Evolutionary conservation across 2,329 filamentous ascomycete species (phyloP).

Genomic region (Cryoendolithus antarcticus): DNA sequence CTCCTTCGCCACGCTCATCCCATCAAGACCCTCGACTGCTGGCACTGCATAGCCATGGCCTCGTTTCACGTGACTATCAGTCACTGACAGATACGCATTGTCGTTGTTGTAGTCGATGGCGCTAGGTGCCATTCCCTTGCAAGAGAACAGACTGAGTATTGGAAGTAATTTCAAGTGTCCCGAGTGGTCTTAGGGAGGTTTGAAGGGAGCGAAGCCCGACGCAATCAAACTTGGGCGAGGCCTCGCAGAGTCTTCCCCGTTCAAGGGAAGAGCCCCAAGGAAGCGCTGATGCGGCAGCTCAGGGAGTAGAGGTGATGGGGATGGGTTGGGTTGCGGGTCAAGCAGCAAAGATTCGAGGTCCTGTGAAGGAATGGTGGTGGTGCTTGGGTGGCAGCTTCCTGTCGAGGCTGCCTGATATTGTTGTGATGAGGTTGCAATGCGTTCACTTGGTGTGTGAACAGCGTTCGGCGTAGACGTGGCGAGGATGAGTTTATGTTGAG

Average conservation of each 20-base stretch:
- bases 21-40: conserved; percentile 32
- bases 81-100: conserved; percentile 27
- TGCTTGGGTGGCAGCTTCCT: conserved; percentile 27
- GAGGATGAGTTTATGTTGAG: no score
- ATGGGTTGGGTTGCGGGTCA: conserved; percentile 28
- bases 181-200: conserved; percentile 72
- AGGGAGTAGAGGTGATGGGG: conserved; percentile 48
- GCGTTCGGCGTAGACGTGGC: no score
- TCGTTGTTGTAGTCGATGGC: conserved; percentile 38
- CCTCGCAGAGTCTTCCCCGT: conserved; percentile 99
- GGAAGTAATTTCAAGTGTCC: conserved; percentile 10
- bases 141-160: conserved; percentile 6
- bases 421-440: conserved; percentile 1
- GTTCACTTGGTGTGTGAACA: no score
- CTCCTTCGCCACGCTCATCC: conserved; percentile 51
- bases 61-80: conserved; percentile 13
- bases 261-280: conserved; percentile 97
- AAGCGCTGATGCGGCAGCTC: conserved; percentile 99
- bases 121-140: conserved; percentile 60
- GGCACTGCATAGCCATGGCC: conserved; percentile 3
- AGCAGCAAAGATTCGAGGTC: conserved; percentile 32
- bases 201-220: conserved; percentile 83
- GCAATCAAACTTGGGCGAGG: conserved; percentile 65
- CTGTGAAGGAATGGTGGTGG: conserved; percentile 19
- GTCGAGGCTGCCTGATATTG: conserved; percentile 38